phyloP scores from a whole-genome alignment of 257 asterid genomes.

The Solanum sparsipilum region DNA sequence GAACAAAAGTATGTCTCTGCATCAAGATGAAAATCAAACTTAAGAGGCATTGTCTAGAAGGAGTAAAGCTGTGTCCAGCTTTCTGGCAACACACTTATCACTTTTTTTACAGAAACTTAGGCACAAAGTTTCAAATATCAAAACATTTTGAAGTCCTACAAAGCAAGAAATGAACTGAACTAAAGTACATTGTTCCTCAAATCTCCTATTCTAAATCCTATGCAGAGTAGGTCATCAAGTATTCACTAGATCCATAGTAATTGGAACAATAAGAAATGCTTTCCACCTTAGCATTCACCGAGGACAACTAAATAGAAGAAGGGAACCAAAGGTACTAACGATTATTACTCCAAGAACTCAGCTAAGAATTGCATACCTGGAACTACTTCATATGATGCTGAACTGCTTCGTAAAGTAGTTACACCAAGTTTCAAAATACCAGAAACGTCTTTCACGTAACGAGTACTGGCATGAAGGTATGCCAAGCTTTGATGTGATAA shows the following conservation, averaged over 20 bases:
- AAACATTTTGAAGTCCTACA: not conserved
- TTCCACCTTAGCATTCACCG: not conserved
- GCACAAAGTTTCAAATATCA: not conserved
- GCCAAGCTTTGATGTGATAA: constrained; percentile 59
- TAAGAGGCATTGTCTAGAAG: constrained; percentile 2
- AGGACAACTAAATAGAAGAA: not conserved
- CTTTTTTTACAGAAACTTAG: not conserved
- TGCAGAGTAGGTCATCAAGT: not conserved
- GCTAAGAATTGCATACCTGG: constrained; percentile 40
- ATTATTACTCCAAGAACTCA: not conserved
- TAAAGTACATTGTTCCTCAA: not conserved
- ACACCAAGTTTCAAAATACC: constrained; percentile 61
- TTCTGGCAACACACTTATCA: not conserved
- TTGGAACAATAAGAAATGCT: not conserved
- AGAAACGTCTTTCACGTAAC: constrained; percentile 67
- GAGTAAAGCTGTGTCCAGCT: not conserved
- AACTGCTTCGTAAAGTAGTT: constrained; percentile 57
- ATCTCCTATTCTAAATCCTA: not conserved
- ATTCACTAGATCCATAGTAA: not conserved
- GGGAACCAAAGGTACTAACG: not conserved
- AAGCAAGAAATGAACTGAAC: not conserved
- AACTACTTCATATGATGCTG: constrained; percentile 53
- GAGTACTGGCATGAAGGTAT: constrained; percentile 50
- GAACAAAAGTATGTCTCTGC: constrained; percentile 78
- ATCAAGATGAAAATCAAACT: not conserved